Evolutionary conservation across 352 stramenopile genomes (phyloP).

Genomic region (Pythium insidiosum): DNA sequence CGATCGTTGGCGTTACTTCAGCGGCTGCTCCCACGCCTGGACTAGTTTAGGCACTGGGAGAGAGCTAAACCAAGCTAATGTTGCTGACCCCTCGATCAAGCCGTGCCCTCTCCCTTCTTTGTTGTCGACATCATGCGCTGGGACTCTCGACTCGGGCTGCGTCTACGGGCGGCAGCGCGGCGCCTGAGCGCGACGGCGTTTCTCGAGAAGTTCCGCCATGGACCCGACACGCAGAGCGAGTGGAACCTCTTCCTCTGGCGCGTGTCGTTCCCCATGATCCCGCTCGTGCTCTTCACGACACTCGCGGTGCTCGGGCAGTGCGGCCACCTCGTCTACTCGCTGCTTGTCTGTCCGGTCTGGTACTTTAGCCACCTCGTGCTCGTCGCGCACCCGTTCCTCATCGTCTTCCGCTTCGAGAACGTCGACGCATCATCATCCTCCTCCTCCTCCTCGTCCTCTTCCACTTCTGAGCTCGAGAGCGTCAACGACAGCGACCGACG

Average conservation of each 20-base stretch:
- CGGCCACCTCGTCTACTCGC: constrained; percentile 55
- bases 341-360: constrained; percentile 66
- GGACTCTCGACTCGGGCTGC: no score
- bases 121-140: no score
- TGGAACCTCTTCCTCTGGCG: constrained; percentile 79
- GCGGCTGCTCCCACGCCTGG: no score
- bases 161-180: not conserved
- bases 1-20: no score
- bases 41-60: no score
- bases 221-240: constrained; percentile 66
- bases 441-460: no score
- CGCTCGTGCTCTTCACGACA: constrained; percentile 67
- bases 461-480: no score
- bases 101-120: no score
- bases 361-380: constrained; percentile 73
- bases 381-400: constrained; percentile 59
- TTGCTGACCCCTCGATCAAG: no score
- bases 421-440: no score
- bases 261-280: constrained; percentile 70
- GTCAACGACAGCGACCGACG: no score
- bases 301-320: constrained; percentile 55
- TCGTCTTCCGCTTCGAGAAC: constrained; percentile 62
- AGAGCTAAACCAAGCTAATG: no score
- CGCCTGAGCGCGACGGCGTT: constrained; percentile 32
- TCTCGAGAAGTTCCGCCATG: constrained; percentile 65